Conservation (phyloP, 2,329 filamentous ascomycete species). For the Leptographium flavum region DNA sequence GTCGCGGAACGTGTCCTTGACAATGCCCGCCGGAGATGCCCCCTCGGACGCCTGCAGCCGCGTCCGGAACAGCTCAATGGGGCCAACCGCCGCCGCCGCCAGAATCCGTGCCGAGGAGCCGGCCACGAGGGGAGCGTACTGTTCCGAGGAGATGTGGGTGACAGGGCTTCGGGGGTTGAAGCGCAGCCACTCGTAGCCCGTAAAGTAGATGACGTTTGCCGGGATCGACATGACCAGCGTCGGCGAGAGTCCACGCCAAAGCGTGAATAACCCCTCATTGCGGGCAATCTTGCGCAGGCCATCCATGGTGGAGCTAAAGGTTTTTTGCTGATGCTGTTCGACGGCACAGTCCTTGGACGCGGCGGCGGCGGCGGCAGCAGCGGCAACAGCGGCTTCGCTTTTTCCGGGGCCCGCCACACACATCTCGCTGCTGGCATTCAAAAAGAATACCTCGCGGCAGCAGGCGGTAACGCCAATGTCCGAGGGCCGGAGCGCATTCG, state of each 20-base stretch:
- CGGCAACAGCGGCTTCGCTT: conserved; percentile 31
- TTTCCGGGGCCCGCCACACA: conserved; percentile 56
- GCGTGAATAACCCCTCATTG: conserved; percentile 71
- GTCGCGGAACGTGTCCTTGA: conserved; percentile 64
- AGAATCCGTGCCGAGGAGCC: conserved; percentile 65
- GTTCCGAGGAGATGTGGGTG: conserved; percentile 44
- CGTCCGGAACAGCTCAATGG: conserved; percentile 88
- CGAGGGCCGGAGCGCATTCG: conserved; percentile 56
- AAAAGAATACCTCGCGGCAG: conserved; percentile 94
- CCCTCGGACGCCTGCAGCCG: conserved; percentile 68
- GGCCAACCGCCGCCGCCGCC: conserved; percentile 71
- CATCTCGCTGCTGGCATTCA: conserved; percentile 68
- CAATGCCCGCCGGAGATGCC: conserved; percentile 48
- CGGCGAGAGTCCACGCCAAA: conserved; percentile 91
- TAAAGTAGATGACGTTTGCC: conserved; percentile 96
- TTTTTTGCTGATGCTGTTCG: conserved; percentile 70
- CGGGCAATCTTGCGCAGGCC: conserved; percentile 87
- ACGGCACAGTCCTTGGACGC: conserved; percentile 54
- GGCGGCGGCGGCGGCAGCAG: conserved; percentile 30
- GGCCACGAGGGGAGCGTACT: conserved; percentile 65
- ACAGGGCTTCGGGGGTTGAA: conserved; percentile 62
- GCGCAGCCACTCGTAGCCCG: conserved; percentile 90
- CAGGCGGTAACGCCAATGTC: conserved; percentile 88
- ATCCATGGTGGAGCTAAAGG: conserved; percentile 82
- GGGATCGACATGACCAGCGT: conserved; percentile 90